Base-by-base conservation (phyloP, 2,329 filamentous ascomycete genomes). In the Talaromyces rugulosus region DNA sequence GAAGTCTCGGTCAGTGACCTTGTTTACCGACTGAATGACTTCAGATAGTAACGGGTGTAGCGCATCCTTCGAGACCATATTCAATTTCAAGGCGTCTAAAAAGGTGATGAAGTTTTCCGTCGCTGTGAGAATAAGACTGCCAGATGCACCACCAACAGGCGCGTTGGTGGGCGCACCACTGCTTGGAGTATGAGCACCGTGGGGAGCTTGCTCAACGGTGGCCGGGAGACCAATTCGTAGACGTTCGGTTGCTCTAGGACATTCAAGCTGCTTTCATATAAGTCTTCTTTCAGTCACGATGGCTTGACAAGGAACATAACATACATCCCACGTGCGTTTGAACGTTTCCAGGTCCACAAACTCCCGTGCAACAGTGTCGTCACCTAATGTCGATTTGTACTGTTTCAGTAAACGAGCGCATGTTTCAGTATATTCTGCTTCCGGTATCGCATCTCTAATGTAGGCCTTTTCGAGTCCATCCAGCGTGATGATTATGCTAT, bases 91-190 rank as follows among this genome's bases (percentile, higher is more conserved):
- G 16, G 95, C 96, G 73, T 99, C 95, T 58, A 99, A 85, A 72
- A 99, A 94, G 0, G 95, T 99, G 76, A 99, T 99, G 75, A 99
- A 99, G 75, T 97, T 96, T 76, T 99, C 93, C 0, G 94, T 98
- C 1, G 95, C 95, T 66, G 94, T 89, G 50, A 96, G 81, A 62
- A 98, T 96, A 40, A 97, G 78, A 52, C 80, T 83, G 44, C 84
- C 83, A n/a, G 84, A 84, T 52, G 81, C 80, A 55, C 74, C 72
- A 56, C 76, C 72, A 53, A 69, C 64, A 68, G 66, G 63, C 16
- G 69, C 66, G 23, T 69, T 62, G 40, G 65, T 64, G 27, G 69
- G 65, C 61, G 70, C 67, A 63, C 67, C 72, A 68, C 69, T 67
- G 80, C 77, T 62, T 72, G 77, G 40, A 75, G 73, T 40, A 76